phyloP scores from a whole-genome alignment of 331 rosid species.

The Ulmus americana region DNA sequence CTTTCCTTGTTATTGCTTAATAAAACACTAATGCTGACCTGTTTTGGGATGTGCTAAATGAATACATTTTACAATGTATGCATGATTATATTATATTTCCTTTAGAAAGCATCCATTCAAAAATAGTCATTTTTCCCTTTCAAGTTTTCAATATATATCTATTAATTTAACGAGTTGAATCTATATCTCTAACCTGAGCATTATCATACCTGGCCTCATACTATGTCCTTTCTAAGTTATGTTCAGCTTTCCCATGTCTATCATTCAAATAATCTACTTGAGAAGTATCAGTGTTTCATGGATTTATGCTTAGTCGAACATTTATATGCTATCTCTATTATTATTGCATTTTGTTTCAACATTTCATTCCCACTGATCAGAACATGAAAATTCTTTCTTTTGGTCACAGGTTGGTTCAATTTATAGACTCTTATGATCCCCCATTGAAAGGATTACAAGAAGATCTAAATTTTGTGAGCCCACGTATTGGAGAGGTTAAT shows the following conservation, averaged over 20 bases:
- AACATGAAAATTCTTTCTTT: conserved; percentile 23
- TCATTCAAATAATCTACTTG: not conserved
- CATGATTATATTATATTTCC: too few relatives aligned
- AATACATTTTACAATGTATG: too few relatives aligned
- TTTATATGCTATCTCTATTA: not conserved
- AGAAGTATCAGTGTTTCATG: not conserved
- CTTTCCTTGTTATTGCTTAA: too few relatives aligned
- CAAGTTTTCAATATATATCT: too few relatives aligned
- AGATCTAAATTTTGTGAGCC: conserved; percentile 95
- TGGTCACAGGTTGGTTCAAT: conserved; percentile 73
- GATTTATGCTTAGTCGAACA: not conserved
- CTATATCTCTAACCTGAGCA: too few relatives aligned
- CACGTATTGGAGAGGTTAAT: conserved; percentile 97
- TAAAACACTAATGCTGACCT: too few relatives aligned
- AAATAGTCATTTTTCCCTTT: too few relatives aligned
- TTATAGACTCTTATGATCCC: conserved; percentile 89
- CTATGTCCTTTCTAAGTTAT: too few relatives aligned
- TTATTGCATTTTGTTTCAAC: not conserved
- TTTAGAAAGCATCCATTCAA: too few relatives aligned
- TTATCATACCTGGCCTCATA: too few relatives aligned
- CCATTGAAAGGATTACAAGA: conserved; percentile 91
- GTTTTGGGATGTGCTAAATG: too few relatives aligned
- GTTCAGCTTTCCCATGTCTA: not conserved
- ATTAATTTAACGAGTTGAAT: too few relatives aligned
- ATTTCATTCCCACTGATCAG: conserved; percentile 9